These are phyloP conservation scores for Nematodospora valgi DNA, from an alignment of 805 yeast species.

Conservation along the genomic window DNA sequence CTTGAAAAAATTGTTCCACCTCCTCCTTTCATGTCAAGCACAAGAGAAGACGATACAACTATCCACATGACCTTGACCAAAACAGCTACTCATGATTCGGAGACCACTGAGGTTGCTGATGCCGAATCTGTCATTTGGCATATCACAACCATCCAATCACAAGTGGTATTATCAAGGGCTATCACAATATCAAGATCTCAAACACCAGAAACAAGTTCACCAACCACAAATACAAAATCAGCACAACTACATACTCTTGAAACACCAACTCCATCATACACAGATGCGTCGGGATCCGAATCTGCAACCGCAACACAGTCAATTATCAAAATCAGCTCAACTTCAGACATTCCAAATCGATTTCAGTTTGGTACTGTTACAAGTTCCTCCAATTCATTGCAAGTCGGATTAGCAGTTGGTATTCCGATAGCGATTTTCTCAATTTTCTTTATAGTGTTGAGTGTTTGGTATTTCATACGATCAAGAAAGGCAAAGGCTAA, in stretches of 20 bases:
- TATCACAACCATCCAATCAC: background rate
- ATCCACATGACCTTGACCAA: background rate
- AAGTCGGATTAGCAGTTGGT: constrained; percentile 32
- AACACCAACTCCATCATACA: background rate
- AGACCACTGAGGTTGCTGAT: background rate
- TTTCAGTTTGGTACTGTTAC: constrained; percentile 1
- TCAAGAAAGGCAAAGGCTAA: constrained; percentile 13
- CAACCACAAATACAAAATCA: background rate
- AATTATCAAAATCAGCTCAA: background rate
- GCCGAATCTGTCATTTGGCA: background rate
- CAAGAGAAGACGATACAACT: background rate
- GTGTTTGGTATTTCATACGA: constrained; percentile 18
- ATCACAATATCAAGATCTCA: background rate
- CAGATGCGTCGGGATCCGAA: background rate
- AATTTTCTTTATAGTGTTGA: constrained; percentile 17
- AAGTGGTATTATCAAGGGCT: background rate
- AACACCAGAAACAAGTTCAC: background rate
- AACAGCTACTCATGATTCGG: background rate
- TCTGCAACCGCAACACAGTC: background rate
- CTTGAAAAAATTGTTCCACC: no score
- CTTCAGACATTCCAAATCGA: background rate
- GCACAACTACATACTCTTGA: no score
- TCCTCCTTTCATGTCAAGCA: no score
- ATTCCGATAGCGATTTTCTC: constrained; percentile 27
- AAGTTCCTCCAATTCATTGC: constrained; percentile 11